Percentiles rank a stretch among this genome's conserved stretches.
Evolutionary conservation across 352 stramenopile genomes (phyloP).

Genomic region (Bremia lactucae): DNA sequence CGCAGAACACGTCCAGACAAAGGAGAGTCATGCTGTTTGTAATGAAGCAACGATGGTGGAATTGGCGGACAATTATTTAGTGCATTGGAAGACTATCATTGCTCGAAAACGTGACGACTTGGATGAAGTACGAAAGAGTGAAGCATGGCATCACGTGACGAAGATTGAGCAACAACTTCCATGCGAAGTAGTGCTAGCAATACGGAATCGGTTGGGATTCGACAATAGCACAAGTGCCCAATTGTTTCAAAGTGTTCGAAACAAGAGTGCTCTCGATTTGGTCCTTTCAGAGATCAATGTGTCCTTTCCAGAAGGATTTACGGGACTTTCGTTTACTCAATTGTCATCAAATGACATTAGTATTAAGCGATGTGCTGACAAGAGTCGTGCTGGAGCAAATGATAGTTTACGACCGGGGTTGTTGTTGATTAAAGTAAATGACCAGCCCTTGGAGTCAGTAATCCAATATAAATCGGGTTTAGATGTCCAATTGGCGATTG

Average conservation of each 20-base stretch:
- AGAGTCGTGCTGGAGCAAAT: slow-evolving; percentile 51
- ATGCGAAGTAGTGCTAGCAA: slow-evolving; percentile 61
- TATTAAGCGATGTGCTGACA: slow-evolving; percentile 32
- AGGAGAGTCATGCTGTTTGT: slow-evolving; percentile 36
- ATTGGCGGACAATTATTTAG: slow-evolving; percentile 59
- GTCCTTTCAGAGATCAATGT: slow-evolving; percentile 75
- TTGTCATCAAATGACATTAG: slow-evolving; percentile 28
- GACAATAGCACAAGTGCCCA: slow-evolving; percentile 26
- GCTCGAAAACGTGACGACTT: slow-evolving; percentile 51
- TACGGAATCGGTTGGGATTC: slow-evolving; percentile 62
- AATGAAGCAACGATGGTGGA: slow-evolving; percentile 31
- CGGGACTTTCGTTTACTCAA: slow-evolving; percentile 51
- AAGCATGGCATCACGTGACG: slow-evolving; percentile 39
- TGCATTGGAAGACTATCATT: slow-evolving; percentile 55
- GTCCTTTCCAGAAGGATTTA: slow-evolving; percentile 47
- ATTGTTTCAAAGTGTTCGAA: too few species aligned
- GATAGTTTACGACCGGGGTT: slow-evolving; percentile 60
- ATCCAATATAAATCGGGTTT: slow-evolving; percentile 38
- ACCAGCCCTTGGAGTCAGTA: slow-evolving; percentile 36
- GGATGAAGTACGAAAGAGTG: slow-evolving; percentile 50
- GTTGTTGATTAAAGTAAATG: slow-evolving; percentile 62
- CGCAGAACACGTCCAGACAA: slow-evolving; percentile 52
- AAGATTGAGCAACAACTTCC: slow-evolving; percentile 62
- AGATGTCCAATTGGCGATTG: slow-evolving; percentile 45
- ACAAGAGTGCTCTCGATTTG: slow-evolving; percentile 71